phyloP scores from a whole-genome alignment of 495 filamentous ascomycete species.

The Aspergillus homomorphus region DNA sequence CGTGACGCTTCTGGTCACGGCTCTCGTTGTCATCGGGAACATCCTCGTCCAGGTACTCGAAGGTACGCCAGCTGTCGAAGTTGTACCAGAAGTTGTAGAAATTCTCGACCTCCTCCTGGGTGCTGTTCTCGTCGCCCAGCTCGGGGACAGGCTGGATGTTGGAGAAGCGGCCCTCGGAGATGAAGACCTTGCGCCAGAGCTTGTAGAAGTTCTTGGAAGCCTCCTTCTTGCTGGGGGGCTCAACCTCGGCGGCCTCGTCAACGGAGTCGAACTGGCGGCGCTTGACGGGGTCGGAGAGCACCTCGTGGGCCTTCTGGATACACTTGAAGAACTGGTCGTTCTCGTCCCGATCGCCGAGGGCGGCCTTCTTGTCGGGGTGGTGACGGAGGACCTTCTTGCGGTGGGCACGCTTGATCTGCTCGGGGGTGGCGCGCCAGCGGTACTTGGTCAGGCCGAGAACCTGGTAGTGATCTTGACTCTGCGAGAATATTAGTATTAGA shows the following conservation, averaged over 20 bases:
- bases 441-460: slow-evolving; percentile 91
- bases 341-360: slow-evolving; percentile 72
- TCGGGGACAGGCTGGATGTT: slow-evolving; percentile 80
- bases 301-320: slow-evolving; percentile 95
- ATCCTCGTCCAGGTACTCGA: slow-evolving; percentile 98
- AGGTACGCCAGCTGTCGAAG: slow-evolving; percentile 95
- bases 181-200: slow-evolving; percentile 83
- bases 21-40: slow-evolving; percentile 98
- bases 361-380: slow-evolving; percentile 98
- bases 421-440: slow-evolving; percentile 86
- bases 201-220: slow-evolving; percentile 87
- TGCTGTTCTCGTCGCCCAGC: slow-evolving; percentile 79
- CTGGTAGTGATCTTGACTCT: slow-evolving; percentile 97
- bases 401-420: slow-evolving; percentile 97
- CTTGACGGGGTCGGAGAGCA: slow-evolving; percentile 86
- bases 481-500: slow-evolving; percentile 21
- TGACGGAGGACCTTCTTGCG: slow-evolving; percentile 99
- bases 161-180: slow-evolving; percentile 88
- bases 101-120: slow-evolving; percentile 80
- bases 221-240: slow-evolving; percentile 89
- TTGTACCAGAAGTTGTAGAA: slow-evolving; percentile 99
- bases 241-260: slow-evolving; percentile 87
- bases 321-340: slow-evolving; percentile 99
- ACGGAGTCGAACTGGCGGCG: slow-evolving; percentile 96
- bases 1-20: slow-evolving; percentile 96